Percentiles rank a stretch among this genome's conserved stretches.
phyloP scores from a whole-genome alignment of 2,329 filamentous ascomycete species.

The Penicillium occitanis region DNA sequence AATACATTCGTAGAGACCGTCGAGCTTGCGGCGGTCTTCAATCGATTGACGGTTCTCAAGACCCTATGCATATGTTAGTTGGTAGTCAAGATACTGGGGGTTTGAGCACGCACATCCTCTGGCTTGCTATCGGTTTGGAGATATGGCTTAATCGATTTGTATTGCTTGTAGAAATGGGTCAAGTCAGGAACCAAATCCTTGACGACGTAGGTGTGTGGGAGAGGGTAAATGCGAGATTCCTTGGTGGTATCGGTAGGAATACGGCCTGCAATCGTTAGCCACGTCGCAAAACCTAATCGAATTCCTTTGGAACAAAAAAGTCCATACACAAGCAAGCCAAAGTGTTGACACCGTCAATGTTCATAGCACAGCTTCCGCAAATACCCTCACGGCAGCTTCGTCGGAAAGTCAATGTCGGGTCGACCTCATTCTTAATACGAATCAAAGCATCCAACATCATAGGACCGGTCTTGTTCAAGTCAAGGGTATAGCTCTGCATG shows the following conservation, averaged over 20 bases:
- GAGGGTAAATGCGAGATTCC: constrained; percentile 92
- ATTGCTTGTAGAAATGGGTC: constrained; percentile 99
- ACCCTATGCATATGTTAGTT: constrained; percentile 57
- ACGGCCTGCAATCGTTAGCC: constrained; percentile 62
- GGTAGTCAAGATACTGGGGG: neutral
- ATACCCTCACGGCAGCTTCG: constrained; percentile 97
- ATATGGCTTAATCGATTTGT: constrained; percentile 99
- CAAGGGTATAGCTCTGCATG: constrained; percentile 93
- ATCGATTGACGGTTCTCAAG: constrained; percentile 89
- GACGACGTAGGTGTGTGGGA: constrained; percentile 98
- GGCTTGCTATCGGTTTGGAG: constrained; percentile 85
- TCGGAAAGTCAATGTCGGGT: constrained; percentile 94
- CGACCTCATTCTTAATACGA: constrained; percentile 98
- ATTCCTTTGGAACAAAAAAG: too few relatives aligned
- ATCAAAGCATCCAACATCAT: constrained; percentile 98
- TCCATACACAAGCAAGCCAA: constrained; percentile 89
- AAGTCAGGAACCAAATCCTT: constrained; percentile 98
- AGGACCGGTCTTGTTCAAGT: constrained; percentile 97
- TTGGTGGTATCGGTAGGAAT: constrained; percentile 79
- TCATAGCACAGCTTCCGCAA: constrained; percentile 98
- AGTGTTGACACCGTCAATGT: constrained; percentile 98
- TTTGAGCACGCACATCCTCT: constrained; percentile 67
- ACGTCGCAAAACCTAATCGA: neutral
- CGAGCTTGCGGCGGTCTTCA: constrained; percentile 92
- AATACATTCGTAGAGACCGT: constrained; percentile 98